Conservation (phyloP, 1,284 basidiomycete genomes). For the Apiotrichum akiyoshidainum region DNA sequence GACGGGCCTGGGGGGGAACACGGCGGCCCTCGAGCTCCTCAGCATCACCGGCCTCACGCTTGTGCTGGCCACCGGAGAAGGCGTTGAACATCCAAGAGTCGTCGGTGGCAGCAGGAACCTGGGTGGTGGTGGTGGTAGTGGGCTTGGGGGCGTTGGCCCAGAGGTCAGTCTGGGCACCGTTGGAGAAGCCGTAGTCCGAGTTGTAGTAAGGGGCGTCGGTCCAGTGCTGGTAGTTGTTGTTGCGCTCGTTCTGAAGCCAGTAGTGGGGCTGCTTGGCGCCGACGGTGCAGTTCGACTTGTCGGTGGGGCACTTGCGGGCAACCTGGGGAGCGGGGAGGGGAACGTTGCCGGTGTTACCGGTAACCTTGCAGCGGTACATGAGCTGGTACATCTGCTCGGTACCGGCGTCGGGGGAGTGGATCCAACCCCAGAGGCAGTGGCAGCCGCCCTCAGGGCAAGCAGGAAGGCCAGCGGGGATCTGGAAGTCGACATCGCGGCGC, state of each 20-base stretch:
- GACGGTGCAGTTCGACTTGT: slow-evolving; percentile 36
- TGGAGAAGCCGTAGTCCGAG: slow-evolving; percentile 46
- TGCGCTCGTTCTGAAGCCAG: slow-evolving; percentile 22
- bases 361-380: slow-evolving; percentile 37
- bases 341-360: slow-evolving; percentile 32
- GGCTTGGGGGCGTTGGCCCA: slow-evolving; percentile 31
- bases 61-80: not conserved
- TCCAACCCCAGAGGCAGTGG: slow-evolving; percentile 70
- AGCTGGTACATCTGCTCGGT: slow-evolving; percentile 43
- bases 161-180: slow-evolving; percentile 52
- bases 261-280: slow-evolving; percentile 21
- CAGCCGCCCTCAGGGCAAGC: slow-evolving; percentile 65
- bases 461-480: slow-evolving; percentile 64
- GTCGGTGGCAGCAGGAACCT: not conserved
- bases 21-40: not conserved
- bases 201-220: slow-evolving; percentile 35
- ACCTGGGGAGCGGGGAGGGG: slow-evolving; percentile 34
- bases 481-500: slow-evolving; percentile 61
- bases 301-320: slow-evolving; percentile 8
- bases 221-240: slow-evolving; percentile 56
- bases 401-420: slow-evolving; percentile 43
- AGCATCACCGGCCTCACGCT: not conserved
- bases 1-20: not conserved
- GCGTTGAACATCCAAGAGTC: not conserved
- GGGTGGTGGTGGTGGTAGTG: not conserved